Evolutionary conservation across 2,329 filamentous ascomycete genomes (phyloP).

Genomic region (Colletotrichum neosansevieriae): DNA sequence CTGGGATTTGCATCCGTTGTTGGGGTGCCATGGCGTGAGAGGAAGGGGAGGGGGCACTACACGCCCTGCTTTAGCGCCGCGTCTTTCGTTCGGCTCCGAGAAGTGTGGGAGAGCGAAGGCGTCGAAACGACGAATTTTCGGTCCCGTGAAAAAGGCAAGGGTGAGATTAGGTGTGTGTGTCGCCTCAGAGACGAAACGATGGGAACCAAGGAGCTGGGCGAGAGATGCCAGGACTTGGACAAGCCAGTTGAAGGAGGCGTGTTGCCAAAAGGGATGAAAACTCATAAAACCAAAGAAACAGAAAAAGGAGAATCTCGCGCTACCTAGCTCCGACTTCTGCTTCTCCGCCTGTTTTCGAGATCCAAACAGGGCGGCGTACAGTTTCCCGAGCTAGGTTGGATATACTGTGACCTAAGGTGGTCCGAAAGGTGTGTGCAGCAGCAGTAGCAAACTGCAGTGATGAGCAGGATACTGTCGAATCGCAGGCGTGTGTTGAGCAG

Average conservation of each 20-base stretch:
- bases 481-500: not conserved
- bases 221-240: no score
- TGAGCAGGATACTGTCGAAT: not conserved
- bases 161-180: not conserved
- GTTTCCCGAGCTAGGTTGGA: conserved; percentile 4
- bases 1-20: conserved; percentile 56
- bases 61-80: not conserved
- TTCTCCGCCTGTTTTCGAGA: not conserved
- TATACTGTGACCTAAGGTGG: conserved; percentile 7
- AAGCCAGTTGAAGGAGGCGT: not conserved
- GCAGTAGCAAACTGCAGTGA: no score
- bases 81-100: not conserved
- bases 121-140: not conserved
- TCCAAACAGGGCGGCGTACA: conserved; percentile 22
- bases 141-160: not conserved
- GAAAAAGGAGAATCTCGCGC: not conserved
- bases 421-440: not conserved
- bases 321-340: not conserved
- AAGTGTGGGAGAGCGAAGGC: not conserved
- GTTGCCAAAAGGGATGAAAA: conserved; percentile 1
- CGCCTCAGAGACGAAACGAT: not conserved
- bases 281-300: not conserved
- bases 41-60: not conserved
- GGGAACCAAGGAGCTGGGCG: no score
- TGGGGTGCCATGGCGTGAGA: conserved; percentile 32